Evolutionary conservation across 2,329 filamentous ascomycete genomes (phyloP).

Genomic region (Truncatella angustata): DNA sequence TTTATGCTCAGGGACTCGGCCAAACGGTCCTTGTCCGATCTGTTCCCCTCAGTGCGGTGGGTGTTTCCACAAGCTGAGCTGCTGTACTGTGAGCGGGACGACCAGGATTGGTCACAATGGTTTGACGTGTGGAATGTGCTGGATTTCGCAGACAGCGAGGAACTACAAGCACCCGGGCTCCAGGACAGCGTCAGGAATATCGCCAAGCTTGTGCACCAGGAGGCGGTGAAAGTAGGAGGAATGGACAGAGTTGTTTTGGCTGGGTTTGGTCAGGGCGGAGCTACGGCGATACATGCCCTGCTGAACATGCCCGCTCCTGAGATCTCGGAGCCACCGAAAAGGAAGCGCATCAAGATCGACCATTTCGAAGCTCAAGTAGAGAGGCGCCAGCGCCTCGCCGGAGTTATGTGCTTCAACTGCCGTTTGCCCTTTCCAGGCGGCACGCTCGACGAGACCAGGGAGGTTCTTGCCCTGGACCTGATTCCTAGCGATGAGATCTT

Average conservation of each 20-base stretch:
- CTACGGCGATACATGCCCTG: conserved; percentile 30
- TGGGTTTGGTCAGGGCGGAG: conserved; percentile 46
- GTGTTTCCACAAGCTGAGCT: conserved; percentile 45
- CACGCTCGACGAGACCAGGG: conserved; percentile 22
- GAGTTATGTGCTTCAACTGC: conserved; percentile 24
- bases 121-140: conserved; percentile 48
- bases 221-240: conserved; percentile 35
- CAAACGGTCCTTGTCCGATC: conserved; percentile 32
- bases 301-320: conserved; percentile 17
- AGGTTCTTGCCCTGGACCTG: conserved; percentile 26
- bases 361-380: neutral
- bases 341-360: conserved; percentile 1
- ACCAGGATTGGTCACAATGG: conserved; percentile 40
- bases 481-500: conserved; percentile 28
- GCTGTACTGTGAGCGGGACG: conserved; percentile 23
- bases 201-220: conserved; percentile 28
- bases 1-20: conserved; percentile 28
- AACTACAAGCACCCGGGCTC: conserved; percentile 40
- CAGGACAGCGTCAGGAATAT: conserved; percentile 34
- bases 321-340: conserved; percentile 12
- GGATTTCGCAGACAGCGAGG: conserved; percentile 39
- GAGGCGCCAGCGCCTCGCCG: conserved; percentile 16
- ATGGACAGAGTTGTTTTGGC: conserved; percentile 39
- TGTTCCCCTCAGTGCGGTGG: conserved; percentile 46
- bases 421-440: conserved; percentile 21